phyloP scores from a whole-genome alignment of 2,329 filamentous ascomycete species.

The Aureobasidium uvarum region DNA sequence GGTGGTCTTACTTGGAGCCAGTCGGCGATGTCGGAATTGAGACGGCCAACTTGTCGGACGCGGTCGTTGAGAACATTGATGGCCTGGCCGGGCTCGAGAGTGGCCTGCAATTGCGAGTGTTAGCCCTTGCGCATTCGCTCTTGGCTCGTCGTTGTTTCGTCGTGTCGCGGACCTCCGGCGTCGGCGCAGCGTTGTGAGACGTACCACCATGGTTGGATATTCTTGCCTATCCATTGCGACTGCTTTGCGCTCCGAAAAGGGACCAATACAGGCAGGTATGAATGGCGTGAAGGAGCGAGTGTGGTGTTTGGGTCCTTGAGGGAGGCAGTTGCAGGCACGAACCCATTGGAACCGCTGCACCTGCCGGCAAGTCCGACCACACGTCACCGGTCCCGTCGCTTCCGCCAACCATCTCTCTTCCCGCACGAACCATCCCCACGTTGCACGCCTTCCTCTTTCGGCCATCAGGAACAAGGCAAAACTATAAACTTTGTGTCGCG shows the following conservation, averaged over 20 bases:
- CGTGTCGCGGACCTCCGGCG: neutral
- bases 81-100: slow-evolving; percentile 77
- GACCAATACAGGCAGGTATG: slow-evolving; percentile 3
- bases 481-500: neutral
- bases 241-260: neutral
- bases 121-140: slow-evolving; percentile 4
- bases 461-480: neutral
- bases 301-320: slow-evolving; percentile 14
- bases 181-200: slow-evolving; percentile 37
- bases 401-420: neutral
- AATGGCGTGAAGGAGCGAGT: slow-evolving; percentile 5
- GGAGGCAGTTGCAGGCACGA: slow-evolving; percentile 1
- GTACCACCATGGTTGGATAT: slow-evolving; percentile 92
- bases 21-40: slow-evolving; percentile 91
- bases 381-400: neutral
- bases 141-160: neutral
- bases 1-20: slow-evolving; percentile 77
- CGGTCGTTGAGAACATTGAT: slow-evolving; percentile 80
- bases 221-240: slow-evolving; percentile 69
- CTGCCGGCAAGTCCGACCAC: neutral
- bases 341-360: slow-evolving; percentile 5
- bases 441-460: neutral
- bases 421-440: slow-evolving; percentile 9
- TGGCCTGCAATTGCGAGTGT: slow-evolving; percentile 56
- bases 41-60: slow-evolving; percentile 77